Percentiles rank a stretch among this genome's conserved stretches.
These are phyloP conservation scores for Uronychia setigera DNA, from an alignment of 73 alveolate genomes.

Conservation along the genomic window DNA sequence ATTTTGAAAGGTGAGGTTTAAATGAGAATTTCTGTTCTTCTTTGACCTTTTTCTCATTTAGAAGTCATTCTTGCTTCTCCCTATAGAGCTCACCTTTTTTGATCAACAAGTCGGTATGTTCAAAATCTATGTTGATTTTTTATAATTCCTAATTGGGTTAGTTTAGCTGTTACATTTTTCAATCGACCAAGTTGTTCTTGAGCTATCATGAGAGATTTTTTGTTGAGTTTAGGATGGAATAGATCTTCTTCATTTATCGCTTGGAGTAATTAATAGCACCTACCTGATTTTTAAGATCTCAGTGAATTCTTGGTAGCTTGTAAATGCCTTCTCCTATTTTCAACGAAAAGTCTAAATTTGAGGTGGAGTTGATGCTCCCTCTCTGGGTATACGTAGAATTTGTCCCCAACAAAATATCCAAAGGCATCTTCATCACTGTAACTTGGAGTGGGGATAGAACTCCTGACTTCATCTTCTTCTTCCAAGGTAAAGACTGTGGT, in stretches of 20 bases:
- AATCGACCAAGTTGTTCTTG: background rate
- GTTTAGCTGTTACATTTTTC: background rate
- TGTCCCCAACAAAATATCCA: background rate
- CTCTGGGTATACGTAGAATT: background rate
- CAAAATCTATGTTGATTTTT: background rate
- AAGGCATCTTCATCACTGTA: background rate
- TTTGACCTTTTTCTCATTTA: background rate
- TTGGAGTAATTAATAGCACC: background rate
- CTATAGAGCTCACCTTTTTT: conserved; percentile 6
- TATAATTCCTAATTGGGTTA: background rate
- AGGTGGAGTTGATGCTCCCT: background rate
- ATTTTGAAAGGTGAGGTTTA: too few species aligned
- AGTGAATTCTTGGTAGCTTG: background rate
- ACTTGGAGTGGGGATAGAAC: background rate
- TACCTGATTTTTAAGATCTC: background rate
- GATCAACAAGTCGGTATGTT: background rate
- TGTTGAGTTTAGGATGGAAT: background rate
- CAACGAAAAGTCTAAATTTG: background rate
- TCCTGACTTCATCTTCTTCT: background rate
- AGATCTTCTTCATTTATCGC: background rate
- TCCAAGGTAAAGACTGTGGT: background rate
- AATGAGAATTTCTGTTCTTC: background rate
- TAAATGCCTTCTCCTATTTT: background rate
- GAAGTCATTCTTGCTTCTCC: background rate
- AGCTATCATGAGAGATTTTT: background rate